Conservation (phyloP, 225 moss, liverwort and hornwort species). For the Asterella californica region DNA sequence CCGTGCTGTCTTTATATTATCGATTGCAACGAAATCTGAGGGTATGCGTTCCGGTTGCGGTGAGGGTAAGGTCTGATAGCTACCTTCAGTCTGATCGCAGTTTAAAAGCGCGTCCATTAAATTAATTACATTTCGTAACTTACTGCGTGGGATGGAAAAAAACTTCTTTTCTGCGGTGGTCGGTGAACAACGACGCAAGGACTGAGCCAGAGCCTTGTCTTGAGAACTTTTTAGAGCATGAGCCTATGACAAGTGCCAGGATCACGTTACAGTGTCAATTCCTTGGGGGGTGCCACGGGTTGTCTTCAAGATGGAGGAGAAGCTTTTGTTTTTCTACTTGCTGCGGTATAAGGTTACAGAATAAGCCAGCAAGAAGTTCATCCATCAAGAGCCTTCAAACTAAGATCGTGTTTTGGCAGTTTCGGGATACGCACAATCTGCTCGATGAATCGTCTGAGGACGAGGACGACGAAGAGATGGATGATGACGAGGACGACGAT, state of each 20-base stretch:
- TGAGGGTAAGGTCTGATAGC: not conserved
- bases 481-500: slow-evolving; percentile 48
- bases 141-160: not conserved
- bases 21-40: not conserved
- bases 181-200: not conserved
- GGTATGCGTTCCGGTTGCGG: not conserved
- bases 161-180: not conserved
- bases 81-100: not conserved
- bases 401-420: slow-evolving; percentile 18
- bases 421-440: slow-evolving; percentile 36
- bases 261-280: not conserved
- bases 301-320: not conserved
- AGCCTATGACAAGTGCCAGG: not conserved
- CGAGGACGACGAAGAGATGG: slow-evolving; percentile 43
- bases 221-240: not conserved
- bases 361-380: not conserved
- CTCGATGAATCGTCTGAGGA: slow-evolving; percentile 48
- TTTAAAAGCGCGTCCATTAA: not conserved
- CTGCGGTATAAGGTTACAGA: not conserved
- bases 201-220: not conserved
- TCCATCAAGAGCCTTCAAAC: not conserved
- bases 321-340: not conserved
- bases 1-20: not conserved
- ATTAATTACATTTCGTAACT: not conserved
- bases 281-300: not conserved